Conservation (phyloP, 805 yeast species). For the Candida awuae region DNA sequence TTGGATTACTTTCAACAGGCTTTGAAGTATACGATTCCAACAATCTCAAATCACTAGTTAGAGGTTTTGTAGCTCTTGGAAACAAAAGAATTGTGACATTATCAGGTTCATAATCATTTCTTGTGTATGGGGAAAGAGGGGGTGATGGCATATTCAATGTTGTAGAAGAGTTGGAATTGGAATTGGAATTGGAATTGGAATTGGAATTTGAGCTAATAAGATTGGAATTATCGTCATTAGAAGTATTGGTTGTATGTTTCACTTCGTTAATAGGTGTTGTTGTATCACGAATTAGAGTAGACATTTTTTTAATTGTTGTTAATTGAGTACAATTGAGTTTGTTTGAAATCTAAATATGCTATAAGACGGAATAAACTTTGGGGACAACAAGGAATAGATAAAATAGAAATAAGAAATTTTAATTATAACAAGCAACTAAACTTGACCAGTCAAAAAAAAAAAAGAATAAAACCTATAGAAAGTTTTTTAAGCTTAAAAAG, state of each 20-base stretch:
- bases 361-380: background rate
- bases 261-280: conserved; percentile 8
- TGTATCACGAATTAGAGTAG: conserved; percentile 6
- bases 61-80: conserved; percentile 20
- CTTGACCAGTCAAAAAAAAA: conserved; percentile 9
- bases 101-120: conserved; percentile 23
- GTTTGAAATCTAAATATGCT: conserved; percentile 2
- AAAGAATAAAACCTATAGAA: background rate
- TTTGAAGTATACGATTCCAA: conserved; percentile 3
- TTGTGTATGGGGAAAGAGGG: conserved; percentile 31
- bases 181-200: background rate
- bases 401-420: conserved; percentile 9
- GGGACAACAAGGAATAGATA: background rate
- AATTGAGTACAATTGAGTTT: conserved; percentile 5
- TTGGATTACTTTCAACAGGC: no score
- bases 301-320: conserved; percentile 2
- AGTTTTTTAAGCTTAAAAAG: conserved; percentile 1
- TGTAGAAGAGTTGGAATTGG: background rate
- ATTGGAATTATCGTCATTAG: background rate
- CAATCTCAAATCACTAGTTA: conserved; percentile 12
- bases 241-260: background rate
- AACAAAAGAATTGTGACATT: conserved; percentile 23
- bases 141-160: conserved; percentile 30
- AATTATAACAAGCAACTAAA: background rate
- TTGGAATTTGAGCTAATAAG: background rate